Evolutionary conservation across 805 yeast species (phyloP).

Genomic region (Metschnikowia lochheadii): DNA sequence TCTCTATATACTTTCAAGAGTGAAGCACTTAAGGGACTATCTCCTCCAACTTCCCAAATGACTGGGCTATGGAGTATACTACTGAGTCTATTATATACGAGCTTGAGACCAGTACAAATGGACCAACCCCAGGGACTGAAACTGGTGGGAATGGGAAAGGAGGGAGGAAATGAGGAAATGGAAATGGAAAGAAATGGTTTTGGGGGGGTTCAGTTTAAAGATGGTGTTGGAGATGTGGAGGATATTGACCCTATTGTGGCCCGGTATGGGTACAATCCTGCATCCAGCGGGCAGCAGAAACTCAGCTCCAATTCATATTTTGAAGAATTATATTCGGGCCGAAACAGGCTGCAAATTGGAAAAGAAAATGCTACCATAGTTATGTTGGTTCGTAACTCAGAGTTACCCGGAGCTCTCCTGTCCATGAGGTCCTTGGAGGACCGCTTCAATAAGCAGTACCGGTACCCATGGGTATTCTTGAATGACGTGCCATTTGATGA

Average conservation of each 20-base stretch:
- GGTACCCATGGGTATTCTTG: conserved; percentile 43
- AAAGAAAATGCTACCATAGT: conserved; percentile 79
- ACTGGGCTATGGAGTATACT: too few relatives aligned
- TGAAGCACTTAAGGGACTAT: not conserved
- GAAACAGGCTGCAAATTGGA: conserved; percentile 41
- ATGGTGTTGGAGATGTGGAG: too few relatives aligned
- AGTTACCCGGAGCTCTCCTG: conserved; percentile 63
- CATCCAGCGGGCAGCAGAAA: conserved; percentile 13
- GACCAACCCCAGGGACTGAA: too few relatives aligned
- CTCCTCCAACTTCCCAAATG: not conserved
- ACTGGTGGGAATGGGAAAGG: too few relatives aligned
- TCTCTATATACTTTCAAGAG: not conserved
- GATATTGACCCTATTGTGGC: conserved; percentile 1
- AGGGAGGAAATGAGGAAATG: not conserved
- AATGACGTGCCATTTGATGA: conserved; percentile 41
- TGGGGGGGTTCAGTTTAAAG: too few relatives aligned
- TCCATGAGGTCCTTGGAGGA: conserved; percentile 43
- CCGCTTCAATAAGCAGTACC: conserved; percentile 36
- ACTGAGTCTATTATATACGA: too few relatives aligned
- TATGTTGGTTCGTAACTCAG: conserved; percentile 84
- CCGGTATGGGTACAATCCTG: conserved; percentile 14
- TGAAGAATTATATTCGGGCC: conserved; percentile 16
- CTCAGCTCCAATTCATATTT: conserved; percentile 17
- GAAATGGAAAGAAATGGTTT: too few relatives aligned
- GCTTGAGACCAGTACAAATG: too few relatives aligned